phyloP scores from a whole-genome alignment of 345 rosid genomes.

The Capsella bursapastoris region DNA sequence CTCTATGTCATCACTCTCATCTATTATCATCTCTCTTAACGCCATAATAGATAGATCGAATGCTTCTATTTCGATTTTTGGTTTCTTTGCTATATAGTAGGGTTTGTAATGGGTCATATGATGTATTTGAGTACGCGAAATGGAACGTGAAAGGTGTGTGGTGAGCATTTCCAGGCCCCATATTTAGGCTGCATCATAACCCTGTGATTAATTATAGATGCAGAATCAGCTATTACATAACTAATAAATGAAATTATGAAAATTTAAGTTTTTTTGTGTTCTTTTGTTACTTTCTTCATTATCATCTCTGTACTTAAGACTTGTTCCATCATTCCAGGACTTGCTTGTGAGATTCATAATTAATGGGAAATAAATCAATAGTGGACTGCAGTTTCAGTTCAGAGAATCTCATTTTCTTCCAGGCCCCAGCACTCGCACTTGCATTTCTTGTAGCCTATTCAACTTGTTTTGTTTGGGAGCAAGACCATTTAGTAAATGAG shows the following conservation, averaged over 20 bases:
- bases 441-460: neutral
- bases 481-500: neutral
- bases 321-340: neutral
- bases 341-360: neutral
- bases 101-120: neutral
- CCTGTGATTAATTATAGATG: conserved; percentile 10
- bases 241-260: no score
- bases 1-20: conserved; percentile 53
- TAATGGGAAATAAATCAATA: neutral
- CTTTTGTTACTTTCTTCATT: neutral
- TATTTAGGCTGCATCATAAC: conserved; percentile 20
- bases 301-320: neutral
- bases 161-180: conserved; percentile 30
- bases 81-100: conserved; percentile 22
- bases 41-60: conserved; percentile 37
- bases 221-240: neutral
- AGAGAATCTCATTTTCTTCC: neutral
- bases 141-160: conserved; percentile 33
- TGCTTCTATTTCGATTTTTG: neutral
- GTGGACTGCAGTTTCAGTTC: neutral
- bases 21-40: conserved; percentile 28
- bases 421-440: neutral
- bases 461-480: neutral
- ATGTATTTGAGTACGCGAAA: conserved; percentile 21
- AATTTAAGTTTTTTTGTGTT: no score